These are phyloP conservation scores for Blastobotrys persicus DNA, from an alignment of 1,139 yeast species.

Conservation along the genomic window DNA sequence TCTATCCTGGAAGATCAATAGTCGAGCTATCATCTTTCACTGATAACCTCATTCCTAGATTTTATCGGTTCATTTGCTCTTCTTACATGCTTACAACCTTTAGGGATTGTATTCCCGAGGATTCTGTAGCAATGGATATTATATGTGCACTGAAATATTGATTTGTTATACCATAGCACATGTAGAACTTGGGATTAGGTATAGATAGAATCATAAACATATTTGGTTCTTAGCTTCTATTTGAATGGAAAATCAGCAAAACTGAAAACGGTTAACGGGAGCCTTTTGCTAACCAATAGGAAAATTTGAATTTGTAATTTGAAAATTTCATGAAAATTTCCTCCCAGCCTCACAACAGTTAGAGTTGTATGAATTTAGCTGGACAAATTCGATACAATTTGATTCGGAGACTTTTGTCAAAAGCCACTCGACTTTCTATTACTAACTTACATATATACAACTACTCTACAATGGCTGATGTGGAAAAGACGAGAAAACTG, in stretches of 20 bases:
- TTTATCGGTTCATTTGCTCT: constrained; percentile 6
- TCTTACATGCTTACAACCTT: not conserved
- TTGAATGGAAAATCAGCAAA: not conserved
- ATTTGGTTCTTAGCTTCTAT: too few species aligned
- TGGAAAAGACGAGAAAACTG: constrained; percentile 4
- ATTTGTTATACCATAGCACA: too few species aligned
- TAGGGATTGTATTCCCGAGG: not conserved
- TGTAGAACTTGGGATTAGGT: too few species aligned
- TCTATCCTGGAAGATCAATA: constrained; percentile 28
- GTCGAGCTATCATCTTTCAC: constrained; percentile 9
- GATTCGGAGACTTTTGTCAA: not conserved
- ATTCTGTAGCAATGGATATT: not conserved
- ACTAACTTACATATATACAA: not conserved
- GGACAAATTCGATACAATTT: not conserved
- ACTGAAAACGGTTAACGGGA: too few species aligned
- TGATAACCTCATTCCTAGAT: not conserved
- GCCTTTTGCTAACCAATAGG: not conserved
- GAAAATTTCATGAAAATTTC: not conserved
- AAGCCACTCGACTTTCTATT: not conserved
- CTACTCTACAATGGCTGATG: not conserved
- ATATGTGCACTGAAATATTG: too few species aligned
- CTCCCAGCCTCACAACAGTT: not conserved
- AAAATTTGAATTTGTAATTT: not conserved
- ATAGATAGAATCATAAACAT: too few species aligned
- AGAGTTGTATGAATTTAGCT: not conserved